Evolutionary conservation across 2,329 filamentous ascomycete species (phyloP), one percentile per base, ranked within the genome.

Genomic region (Dactylella cylindrospora): DNA sequence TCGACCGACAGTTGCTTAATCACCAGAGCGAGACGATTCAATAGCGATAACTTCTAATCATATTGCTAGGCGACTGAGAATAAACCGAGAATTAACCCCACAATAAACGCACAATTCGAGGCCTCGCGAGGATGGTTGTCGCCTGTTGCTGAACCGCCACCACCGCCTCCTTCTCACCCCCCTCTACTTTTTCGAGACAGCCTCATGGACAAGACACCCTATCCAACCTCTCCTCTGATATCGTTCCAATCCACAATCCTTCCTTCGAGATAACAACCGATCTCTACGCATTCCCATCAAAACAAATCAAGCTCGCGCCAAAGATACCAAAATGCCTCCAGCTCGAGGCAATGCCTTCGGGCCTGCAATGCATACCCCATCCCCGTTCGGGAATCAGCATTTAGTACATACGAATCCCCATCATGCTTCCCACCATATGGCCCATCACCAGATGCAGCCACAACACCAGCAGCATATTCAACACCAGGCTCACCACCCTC

Each of bases 391-490:
- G 22, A 67, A 68, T n/a, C 66, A 68, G 45, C 57, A 53, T 51
- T 49, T 54, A 9, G 20, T 65, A 25, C 66, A 66, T 9, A 53
- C 39, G 3, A 62, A 54, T 23, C 51, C 45, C 10, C 33, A 49
- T 31, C 59, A 66, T 26, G 49, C 46, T 31, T 54, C 59, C 20
- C 55, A 59, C 49, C 60, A 64, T 22, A 60, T 60, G 38, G 32
- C 41, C 13, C 55, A 64, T 15, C 61, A 59, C 22, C 51, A 57
- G 43, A 59, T 60, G 44, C 65, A 66, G 32, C 53, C 65, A n/a
- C 65, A 66, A 39, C 85, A 76, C 22, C 76, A 76, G 33, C 72
- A 78, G 67, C 77, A 79, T 65, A 75, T 78, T 66, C 73, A 73
- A 53, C 71, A 72, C 38, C 68, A 64, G 32, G 66, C 66, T 13